A percentile compares a stretch with the other conserved stretches of the same genome.
Conservation (phyloP, 495 filamentous ascomycete genomes). For the Aspergillus olivimuriae region DNA sequence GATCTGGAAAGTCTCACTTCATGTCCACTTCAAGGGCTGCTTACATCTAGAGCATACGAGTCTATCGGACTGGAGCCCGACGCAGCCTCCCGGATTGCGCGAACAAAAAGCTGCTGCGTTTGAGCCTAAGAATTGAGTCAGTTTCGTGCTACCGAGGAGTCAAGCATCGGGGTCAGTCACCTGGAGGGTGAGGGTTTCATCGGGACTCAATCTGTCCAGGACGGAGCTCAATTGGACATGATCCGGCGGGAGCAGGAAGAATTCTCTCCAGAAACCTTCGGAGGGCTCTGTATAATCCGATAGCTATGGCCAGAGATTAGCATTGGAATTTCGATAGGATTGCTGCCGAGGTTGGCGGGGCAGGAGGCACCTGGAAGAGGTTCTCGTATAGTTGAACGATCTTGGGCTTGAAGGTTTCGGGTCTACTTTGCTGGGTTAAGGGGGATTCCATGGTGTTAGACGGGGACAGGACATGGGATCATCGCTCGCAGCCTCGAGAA, state of each 20-base stretch:
- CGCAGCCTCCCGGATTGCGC: conserved; percentile 64
- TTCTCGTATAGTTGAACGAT: conserved; percentile 83
- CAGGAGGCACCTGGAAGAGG: conserved; percentile 66
- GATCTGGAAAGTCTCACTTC: no score
- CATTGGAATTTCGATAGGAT: conserved; percentile 4
- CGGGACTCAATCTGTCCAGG: conserved; percentile 59
- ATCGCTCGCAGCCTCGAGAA: no score
- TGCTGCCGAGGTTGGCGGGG: not conserved
- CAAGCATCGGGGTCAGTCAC: conserved; percentile 24
- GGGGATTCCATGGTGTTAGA: conserved; percentile 69
- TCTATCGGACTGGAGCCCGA: conserved; percentile 55
- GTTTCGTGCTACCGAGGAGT: not conserved
- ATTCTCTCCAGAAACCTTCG: conserved; percentile 94
- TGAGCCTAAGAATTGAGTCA: conserved; percentile 40
- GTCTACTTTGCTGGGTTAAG: conserved; percentile 86
- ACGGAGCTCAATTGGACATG: conserved; percentile 55
- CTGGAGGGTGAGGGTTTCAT: conserved; percentile 70
- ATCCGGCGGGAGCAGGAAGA: conserved; percentile 84
- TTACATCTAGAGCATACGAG: conserved; percentile 84
- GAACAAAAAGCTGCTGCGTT: conserved; percentile 71
- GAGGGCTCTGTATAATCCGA: conserved; percentile 58
- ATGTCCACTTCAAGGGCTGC: conserved; percentile 19
- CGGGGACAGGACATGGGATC: conserved; percentile 7
- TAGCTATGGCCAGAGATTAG: conserved; percentile 12
- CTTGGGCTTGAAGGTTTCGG: conserved; percentile 88